These are phyloP conservation scores for Floccularia luteovirens DNA, from an alignment of 768 basidiomycete genomes.

Conservation along the genomic window DNA sequence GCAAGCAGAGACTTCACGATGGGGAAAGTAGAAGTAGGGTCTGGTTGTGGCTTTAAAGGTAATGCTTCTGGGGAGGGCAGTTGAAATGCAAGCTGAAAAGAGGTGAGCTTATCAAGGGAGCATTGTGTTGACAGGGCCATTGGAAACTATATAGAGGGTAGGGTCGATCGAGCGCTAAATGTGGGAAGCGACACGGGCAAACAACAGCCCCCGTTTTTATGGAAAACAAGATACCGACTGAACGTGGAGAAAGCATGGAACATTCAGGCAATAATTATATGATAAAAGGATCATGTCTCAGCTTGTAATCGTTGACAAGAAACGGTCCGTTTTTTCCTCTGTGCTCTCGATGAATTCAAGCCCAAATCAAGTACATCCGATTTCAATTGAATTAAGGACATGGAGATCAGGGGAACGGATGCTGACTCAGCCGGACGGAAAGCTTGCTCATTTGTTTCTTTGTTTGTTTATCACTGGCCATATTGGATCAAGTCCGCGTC, in stretches of 20 bases:
- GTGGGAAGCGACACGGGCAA: conserved; percentile 19
- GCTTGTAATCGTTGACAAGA: conserved; percentile 1
- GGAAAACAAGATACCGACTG: conserved; percentile 14
- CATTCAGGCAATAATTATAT: conserved; percentile 9
- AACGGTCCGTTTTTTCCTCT: too few species aligned
- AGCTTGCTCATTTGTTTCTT: too few species aligned
- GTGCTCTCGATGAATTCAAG: too few species aligned
- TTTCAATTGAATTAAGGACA: too few species aligned
- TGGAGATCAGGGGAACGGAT: too few species aligned
- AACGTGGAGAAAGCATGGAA: conserved; percentile 17
- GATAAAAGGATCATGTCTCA: conserved; percentile 1
- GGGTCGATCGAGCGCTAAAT: conserved; percentile 23
- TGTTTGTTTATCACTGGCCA: too few species aligned
- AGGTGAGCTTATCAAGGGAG: conserved; percentile 23
- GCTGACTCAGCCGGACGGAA: too few species aligned
- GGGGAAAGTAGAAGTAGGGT: too few species aligned
- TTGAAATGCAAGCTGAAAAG: conserved; percentile 4
- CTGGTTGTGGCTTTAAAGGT: not conserved
- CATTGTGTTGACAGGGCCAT: conserved; percentile 20
- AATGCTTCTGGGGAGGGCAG: not conserved
- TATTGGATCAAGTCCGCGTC: too few species aligned
- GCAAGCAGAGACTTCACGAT: too few species aligned
- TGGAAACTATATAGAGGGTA: conserved; percentile 15
- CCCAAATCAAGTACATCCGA: too few species aligned
- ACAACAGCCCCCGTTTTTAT: conserved; percentile 30